Conservation (phyloP, 1,284 basidiomycete genomes). For the Trichosporon faecale region DNA sequence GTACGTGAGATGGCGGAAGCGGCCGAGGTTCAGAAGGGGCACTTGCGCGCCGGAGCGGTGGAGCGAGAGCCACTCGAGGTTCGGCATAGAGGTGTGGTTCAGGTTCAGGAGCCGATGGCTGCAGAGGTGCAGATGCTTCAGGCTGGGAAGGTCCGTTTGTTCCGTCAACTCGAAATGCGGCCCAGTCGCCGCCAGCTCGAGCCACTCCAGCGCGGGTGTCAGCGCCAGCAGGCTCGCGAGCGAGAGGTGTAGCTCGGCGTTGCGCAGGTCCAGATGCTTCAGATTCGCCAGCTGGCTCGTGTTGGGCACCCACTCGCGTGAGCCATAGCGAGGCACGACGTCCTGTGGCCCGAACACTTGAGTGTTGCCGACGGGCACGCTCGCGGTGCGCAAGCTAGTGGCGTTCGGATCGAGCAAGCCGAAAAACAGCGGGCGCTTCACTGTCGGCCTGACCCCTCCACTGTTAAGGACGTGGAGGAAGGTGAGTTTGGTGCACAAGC, state of each 20-base stretch:
- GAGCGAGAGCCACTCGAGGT: not conserved
- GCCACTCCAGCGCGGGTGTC: not conserved
- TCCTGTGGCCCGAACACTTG: not conserved
- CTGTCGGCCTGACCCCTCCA: not conserved
- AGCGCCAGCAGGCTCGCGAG: not conserved
- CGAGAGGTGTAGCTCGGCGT: not conserved
- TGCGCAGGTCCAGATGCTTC: constrained; percentile 1
- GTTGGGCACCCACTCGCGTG: not conserved
- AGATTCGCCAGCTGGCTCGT: not conserved
- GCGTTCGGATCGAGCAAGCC: constrained; percentile 11
- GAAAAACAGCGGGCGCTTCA: not conserved
- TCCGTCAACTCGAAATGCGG: constrained; percentile 1
- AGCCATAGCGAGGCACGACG: not conserved
- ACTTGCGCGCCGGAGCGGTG: not conserved
- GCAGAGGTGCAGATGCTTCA: constrained; percentile 19
- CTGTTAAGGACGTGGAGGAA: not conserved
- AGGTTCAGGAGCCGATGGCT: not conserved
- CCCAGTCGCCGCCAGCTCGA: not conserved
- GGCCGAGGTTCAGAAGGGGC: not conserved
- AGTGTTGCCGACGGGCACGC: not conserved
- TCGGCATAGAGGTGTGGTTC: not conserved
- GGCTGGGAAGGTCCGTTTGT: constrained; percentile 21
- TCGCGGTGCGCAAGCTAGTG: not conserved
- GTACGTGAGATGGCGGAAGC: constrained; percentile 17
- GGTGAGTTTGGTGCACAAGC: not conserved